phyloP scores from a whole-genome alignment of 2,329 filamentous ascomycete genomes.

The Curvularia verruculosa region DNA sequence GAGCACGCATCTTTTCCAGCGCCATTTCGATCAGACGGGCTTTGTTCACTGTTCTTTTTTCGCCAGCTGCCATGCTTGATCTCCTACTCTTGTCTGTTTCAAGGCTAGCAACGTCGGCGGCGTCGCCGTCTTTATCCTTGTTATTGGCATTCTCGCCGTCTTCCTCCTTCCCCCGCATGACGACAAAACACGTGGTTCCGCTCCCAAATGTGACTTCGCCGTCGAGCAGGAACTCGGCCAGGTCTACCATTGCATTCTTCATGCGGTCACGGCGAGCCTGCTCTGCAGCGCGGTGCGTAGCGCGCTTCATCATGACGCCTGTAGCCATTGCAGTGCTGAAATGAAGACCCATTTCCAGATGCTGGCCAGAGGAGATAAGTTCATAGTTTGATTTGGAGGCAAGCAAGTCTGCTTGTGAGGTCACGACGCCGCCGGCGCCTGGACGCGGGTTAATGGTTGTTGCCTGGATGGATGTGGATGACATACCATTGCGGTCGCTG shows the following conservation, averaged over 20 bases:
- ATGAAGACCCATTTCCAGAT: slow-evolving; percentile 41
- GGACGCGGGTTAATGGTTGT: slow-evolving; percentile 1
- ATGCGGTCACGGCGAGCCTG: slow-evolving; percentile 42
- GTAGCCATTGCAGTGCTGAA: slow-evolving; percentile 43
- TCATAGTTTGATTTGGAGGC: slow-evolving; percentile 42
- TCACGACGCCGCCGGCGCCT: slow-evolving; percentile 35
- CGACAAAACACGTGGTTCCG: slow-evolving; percentile 40
- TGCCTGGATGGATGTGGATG: background rate
- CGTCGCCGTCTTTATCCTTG: slow-evolving; percentile 14
- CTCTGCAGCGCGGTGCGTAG: slow-evolving; percentile 39
- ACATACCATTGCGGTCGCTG: slow-evolving; percentile 33
- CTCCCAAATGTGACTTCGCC: slow-evolving; percentile 42
- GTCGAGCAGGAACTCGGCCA: slow-evolving; percentile 38
- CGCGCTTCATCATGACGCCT: slow-evolving; percentile 43
- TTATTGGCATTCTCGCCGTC: slow-evolving; percentile 4
- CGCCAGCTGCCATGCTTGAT: slow-evolving; percentile 16
- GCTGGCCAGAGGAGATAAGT: slow-evolving; percentile 37
- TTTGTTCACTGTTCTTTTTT: slow-evolving; percentile 42
- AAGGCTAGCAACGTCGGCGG: background rate
- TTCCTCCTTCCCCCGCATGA: slow-evolving; percentile 29
- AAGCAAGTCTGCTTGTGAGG: slow-evolving; percentile 36
- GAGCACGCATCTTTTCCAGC: slow-evolving; percentile 39
- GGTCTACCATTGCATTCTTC: slow-evolving; percentile 41
- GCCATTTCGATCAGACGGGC: slow-evolving; percentile 41
- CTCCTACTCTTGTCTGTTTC: background rate